Percentiles rank a stretch among this genome's conserved stretches.
phyloP scores from a whole-genome alignment of 225 moss, liverwort and hornwort species.

The Climacium dendroides region DNA sequence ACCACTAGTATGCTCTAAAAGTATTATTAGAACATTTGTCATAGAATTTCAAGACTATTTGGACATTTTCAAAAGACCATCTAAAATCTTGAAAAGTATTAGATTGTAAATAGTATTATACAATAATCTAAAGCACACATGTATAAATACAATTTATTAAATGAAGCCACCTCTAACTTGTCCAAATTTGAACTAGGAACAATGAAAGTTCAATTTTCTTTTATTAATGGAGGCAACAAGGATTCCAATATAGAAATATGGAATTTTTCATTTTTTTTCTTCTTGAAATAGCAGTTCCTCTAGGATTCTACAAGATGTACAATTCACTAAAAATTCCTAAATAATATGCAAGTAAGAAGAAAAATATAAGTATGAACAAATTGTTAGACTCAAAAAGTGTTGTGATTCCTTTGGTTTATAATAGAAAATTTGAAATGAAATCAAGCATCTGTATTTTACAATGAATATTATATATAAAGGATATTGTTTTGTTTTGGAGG shows the following conservation, averaged over 20 bases:
- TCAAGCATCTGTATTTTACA: neutral
- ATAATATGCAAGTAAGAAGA: neutral
- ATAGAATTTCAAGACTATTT: rapidly evolving
- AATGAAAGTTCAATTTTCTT: neutral
- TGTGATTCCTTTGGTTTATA: rapidly evolving
- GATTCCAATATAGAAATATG: neutral
- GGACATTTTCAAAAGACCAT: neutral
- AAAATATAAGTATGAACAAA: neutral
- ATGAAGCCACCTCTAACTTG: neutral
- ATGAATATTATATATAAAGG: neutral
- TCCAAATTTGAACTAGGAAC: neutral
- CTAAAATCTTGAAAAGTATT: neutral
- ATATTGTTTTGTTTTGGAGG: no score
- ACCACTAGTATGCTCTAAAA: no score
- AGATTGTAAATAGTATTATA: neutral
- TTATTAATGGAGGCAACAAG: neutral
- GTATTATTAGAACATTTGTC: neutral
- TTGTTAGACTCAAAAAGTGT: neutral
- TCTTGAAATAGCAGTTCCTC: rapidly evolving
- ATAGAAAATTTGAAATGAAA: neutral
- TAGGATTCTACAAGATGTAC: rapidly evolving
- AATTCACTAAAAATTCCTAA: neutral
- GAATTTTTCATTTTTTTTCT: neutral
- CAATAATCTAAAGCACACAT: neutral
- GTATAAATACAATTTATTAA: neutral